These are phyloP conservation scores for Wickerhamomyces ciferrii DNA, from an alignment of 805 yeast species.

Conservation along the genomic window DNA sequence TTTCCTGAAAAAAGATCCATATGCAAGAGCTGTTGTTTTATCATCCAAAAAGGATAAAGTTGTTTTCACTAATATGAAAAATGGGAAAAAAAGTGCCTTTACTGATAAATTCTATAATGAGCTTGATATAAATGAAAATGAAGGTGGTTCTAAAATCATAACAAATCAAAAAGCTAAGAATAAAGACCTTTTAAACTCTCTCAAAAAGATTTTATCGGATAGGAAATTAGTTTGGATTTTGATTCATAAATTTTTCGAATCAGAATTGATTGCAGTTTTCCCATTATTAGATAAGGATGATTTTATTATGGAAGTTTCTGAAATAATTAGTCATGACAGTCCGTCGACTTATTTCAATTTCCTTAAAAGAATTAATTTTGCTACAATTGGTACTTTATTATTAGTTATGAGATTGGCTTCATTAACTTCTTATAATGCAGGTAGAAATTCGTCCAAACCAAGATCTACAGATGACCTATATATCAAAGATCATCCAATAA, in stretches of 20 bases:
- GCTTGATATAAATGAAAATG: not conserved
- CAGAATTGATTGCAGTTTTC: not conserved
- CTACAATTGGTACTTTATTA: not conserved
- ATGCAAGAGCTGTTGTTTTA: slow-evolving; percentile 11
- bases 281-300: slow-evolving; percentile 2
- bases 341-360: not conserved
- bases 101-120: not conserved
- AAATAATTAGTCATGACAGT: not conserved
- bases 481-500: not conserved
- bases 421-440: not conserved
- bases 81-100: not conserved
- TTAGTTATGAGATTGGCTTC: not conserved
- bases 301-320: not conserved
- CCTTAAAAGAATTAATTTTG: not conserved
- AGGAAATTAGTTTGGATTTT: not conserved
- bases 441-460: not conserved
- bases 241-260: not conserved
- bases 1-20: slow-evolving; percentile 18
- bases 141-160: not conserved
- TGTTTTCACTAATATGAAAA: not conserved
- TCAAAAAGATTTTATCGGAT: not conserved
- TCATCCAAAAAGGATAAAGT: slow-evolving; percentile 3
- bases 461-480: not conserved
- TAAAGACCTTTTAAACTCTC: not conserved
- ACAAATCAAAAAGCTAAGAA: not conserved